A percentile compares a stretch with the other conserved stretches of the same genome.
Conservation (phyloP, 78 protist species). For the Dictyostelium purpureum region DNA sequence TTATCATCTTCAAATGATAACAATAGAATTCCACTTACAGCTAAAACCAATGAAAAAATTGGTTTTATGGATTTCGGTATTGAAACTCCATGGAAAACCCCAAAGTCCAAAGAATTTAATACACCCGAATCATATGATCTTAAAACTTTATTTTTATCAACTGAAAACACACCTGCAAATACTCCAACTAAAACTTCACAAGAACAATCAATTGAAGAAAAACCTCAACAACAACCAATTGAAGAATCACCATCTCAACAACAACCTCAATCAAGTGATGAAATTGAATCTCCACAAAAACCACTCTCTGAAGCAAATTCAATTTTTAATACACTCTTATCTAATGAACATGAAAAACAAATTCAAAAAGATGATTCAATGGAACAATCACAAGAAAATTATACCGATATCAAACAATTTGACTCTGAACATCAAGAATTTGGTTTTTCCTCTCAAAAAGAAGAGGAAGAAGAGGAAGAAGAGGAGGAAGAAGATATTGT, state of each 20-base stretch:
- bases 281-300: neutral
- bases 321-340: neutral
- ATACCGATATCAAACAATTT: neutral
- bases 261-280: neutral
- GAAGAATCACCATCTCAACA: neutral
- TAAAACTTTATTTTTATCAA: neutral
- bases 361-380: neutral
- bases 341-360: neutral
- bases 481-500: neutral
- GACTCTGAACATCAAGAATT: neutral
- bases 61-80: neutral
- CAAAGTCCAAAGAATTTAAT: neutral
- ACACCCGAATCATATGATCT: neutral
- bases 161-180: neutral
- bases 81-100: slow-evolving; percentile 10
- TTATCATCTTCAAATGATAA: neutral
- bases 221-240: neutral
- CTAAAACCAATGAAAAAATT: neutral
- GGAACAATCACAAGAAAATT: too few species aligned
- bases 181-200: neutral
- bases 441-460: neutral
- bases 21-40: neutral
- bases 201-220: neutral
- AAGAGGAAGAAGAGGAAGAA: neutral
- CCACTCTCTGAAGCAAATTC: neutral